These are phyloP conservation scores for Keithomyces neogunnii DNA, from an alignment of 2,329 filamentous ascomycete species.

Conservation along the genomic window DNA sequence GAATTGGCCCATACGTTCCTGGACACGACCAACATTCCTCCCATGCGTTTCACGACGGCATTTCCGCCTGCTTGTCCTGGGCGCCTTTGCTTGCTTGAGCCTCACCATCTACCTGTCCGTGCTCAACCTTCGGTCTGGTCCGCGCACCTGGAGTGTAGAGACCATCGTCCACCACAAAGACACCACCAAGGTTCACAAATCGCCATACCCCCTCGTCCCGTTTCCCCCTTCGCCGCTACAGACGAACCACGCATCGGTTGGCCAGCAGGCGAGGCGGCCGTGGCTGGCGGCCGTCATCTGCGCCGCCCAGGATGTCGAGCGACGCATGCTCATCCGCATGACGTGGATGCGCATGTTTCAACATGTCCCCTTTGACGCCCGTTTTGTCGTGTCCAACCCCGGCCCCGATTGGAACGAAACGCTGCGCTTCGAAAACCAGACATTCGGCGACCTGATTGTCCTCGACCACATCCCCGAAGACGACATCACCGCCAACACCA, in stretches of 20 bases:
- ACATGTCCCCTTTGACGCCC: conserved; percentile 19
- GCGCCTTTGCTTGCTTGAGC: not conserved
- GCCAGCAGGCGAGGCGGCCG: conserved; percentile 7
- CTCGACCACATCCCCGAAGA: conserved; percentile 23
- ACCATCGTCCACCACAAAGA: conserved; percentile 6
- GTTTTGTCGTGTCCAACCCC: conserved; percentile 24
- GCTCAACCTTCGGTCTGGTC: not conserved
- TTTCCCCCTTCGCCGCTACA: conserved; percentile 18
- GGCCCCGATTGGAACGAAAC: conserved; percentile 16
- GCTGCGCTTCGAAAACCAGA: conserved; percentile 21
- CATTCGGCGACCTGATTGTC: conserved; percentile 25
- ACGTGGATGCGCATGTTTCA: conserved; percentile 23
- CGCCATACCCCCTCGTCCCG: conserved; percentile 12
- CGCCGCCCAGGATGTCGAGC: conserved; percentile 17
- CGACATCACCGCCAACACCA: conserved; percentile 22
- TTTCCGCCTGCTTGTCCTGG: too few species aligned
- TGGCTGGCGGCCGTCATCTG: conserved; percentile 23
- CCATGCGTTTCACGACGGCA: not conserved
- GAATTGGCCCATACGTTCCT: too few species aligned
- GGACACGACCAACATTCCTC: too few species aligned
- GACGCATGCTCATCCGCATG: conserved; percentile 20
- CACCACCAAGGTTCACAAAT: not conserved
- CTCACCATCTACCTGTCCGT: not conserved
- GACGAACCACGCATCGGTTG: not conserved
- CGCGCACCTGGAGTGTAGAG: conserved; percentile 5